Evolutionary conservation across 495 filamentous ascomycete species (phyloP).

Genomic region (Clavariopsis aquatica): DNA sequence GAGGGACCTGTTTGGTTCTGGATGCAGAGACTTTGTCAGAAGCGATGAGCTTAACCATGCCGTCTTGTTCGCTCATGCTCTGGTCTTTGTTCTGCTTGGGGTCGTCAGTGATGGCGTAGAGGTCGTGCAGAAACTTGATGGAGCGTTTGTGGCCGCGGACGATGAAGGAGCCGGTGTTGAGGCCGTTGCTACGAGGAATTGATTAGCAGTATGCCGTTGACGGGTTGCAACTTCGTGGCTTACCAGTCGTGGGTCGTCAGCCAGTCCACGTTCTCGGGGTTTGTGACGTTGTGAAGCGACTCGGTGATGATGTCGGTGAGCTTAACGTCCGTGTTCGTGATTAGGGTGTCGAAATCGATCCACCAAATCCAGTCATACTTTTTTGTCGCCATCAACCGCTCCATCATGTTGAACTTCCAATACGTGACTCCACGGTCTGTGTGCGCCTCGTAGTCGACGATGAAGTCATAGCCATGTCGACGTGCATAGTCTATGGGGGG

Average conservation of each 20-base stretch:
- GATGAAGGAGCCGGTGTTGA: conserved; percentile 43
- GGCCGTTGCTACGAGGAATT: conserved; percentile 34
- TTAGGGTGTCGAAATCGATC: conserved; percentile 35
- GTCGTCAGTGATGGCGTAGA: conserved; percentile 24
- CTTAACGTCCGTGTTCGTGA: conserved; percentile 32
- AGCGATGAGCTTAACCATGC: conserved; percentile 33
- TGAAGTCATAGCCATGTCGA: conserved; percentile 37
- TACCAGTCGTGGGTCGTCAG: conserved; percentile 36
- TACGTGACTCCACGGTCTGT: conserved; percentile 25
- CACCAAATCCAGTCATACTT: conserved; percentile 46
- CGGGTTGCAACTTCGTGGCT: not conserved
- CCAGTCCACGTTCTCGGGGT: conserved; percentile 32
- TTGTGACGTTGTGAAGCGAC: conserved; percentile 25
- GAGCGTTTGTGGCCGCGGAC: conserved; percentile 34
- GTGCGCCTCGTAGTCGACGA: conserved; percentile 40
- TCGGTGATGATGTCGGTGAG: conserved; percentile 38
- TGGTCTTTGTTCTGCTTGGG: conserved; percentile 16
- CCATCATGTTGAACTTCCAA: conserved; percentile 41
- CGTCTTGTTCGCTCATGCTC: conserved; percentile 40
- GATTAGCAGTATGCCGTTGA: not conserved
- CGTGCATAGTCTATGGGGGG: conserved; percentile 31
- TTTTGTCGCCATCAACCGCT: conserved; percentile 32
- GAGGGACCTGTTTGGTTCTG: conserved; percentile 32
- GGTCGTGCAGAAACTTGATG: conserved; percentile 33
- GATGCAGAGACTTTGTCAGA: not conserved